These are phyloP conservation scores for Aspergillus transmontanensis DNA, from an alignment of 2,329 filamentous ascomycete genomes.

Conservation along the genomic window DNA sequence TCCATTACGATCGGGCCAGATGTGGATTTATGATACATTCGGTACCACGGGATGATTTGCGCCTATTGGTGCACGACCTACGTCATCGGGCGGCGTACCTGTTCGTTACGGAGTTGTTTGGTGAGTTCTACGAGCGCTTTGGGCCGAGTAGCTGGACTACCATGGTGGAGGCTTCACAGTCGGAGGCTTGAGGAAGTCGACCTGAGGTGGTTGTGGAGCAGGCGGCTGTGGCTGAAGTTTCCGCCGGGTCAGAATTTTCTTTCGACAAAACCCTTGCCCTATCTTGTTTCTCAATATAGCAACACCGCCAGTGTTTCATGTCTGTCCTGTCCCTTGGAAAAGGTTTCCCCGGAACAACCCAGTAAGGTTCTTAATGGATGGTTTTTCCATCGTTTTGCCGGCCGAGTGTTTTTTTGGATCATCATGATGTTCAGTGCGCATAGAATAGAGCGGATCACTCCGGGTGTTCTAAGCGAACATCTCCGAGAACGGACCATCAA, in stretches of 20 bases:
- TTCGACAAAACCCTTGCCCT: neutral
- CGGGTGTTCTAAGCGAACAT: no score
- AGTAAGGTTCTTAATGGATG: neutral
- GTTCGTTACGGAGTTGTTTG: slow-evolving; percentile 19
- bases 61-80: slow-evolving; percentile 17
- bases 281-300: neutral
- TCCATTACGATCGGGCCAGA: slow-evolving; percentile 12
- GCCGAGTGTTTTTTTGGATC: no score
- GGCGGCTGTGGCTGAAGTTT: neutral
- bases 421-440: no score
- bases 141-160: slow-evolving; percentile 14
- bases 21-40: slow-evolving; percentile 20
- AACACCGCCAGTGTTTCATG: neutral
- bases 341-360: neutral
- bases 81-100: slow-evolving; percentile 15
- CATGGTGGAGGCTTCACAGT: slow-evolving; percentile 13
- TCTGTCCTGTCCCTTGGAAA: neutral
- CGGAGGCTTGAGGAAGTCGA: neutral
- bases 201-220: neutral
- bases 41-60: slow-evolving; percentile 14
- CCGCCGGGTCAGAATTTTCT: neutral
- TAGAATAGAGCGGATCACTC: no score
- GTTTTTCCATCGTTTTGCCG: neutral
- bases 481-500: no score
- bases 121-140: slow-evolving; percentile 23